Evolutionary conservation across 805 yeast genomes (phyloP).

Genomic region (Kluyveromyces lactis): DNA sequence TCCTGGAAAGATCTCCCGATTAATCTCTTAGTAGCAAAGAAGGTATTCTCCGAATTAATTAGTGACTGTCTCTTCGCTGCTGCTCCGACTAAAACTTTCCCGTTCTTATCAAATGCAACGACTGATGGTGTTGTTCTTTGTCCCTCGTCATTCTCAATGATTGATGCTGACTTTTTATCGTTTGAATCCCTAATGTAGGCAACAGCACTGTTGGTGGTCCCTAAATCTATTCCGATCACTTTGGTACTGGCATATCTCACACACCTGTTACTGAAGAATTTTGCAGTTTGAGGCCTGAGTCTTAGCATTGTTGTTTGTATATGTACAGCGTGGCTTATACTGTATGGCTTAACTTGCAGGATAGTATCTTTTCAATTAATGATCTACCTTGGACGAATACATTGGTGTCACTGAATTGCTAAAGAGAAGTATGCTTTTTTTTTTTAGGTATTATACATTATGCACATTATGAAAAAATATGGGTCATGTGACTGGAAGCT

Average conservation of each 20-base stretch:
- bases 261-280: background rate
- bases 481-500: too few relatives aligned
- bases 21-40: slow-evolving; percentile 73
- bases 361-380: too few relatives aligned
- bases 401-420: too few relatives aligned
- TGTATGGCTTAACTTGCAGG: too few relatives aligned
- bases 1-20: slow-evolving; percentile 69
- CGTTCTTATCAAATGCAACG: slow-evolving; percentile 52
- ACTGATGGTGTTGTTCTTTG: slow-evolving; percentile 73
- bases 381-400: too few relatives aligned
- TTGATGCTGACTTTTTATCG: slow-evolving; percentile 56
- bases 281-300: background rate
- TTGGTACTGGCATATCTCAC: slow-evolving; percentile 13
- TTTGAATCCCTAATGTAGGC: slow-evolving; percentile 37
- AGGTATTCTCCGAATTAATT: slow-evolving; percentile 68
- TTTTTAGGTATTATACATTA: too few relatives aligned
- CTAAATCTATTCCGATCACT: slow-evolving; percentile 75
- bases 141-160: slow-evolving; percentile 68
- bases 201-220: slow-evolving; percentile 83
- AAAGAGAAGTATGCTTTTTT: too few relatives aligned
- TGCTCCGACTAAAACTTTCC: slow-evolving; percentile 48
- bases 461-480: too few relatives aligned
- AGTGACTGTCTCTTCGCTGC: slow-evolving; percentile 74
- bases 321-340: too few relatives aligned
- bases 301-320: background rate